Evolutionary conservation across 1,139 yeast genomes (phyloP), one percentile per base, ranked within the genome.

Genomic region (Lodderomyces beijingensis): DNA sequence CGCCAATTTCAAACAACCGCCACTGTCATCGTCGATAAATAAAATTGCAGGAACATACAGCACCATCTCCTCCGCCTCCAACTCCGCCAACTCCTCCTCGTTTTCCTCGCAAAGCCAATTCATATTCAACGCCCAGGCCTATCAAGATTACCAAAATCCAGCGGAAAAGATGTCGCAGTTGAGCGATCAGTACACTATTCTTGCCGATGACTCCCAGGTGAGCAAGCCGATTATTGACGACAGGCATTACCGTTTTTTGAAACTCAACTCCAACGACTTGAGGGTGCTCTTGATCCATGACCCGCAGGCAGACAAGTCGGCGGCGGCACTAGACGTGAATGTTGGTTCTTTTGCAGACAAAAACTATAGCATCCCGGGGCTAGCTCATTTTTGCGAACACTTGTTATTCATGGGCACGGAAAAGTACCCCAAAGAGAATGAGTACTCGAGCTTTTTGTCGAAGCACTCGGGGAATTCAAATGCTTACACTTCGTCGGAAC

Each of bases 301-400:
- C 49, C 77, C 88, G 0, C 67, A 76, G n/a, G 73, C 96, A 10
- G 97, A 89, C 53, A 84, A 85, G 57, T 75, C 96, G 0, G 94
- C 96, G 0, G 97, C 97, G 1, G 83, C 97, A 0, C 61, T 91
- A 38, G 96, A 87, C 51, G 97, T 91, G 21, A 78, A 85, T 47
- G 91, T 88, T 16, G 98, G 98, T 13, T 74, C 96, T 3, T 85
- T 82, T 53, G 75, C 84, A 32, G 97, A 91, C 51, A 86, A 85
- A 12, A 67, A 71, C 32, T 68, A 58, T 41, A 65, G 70, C 18
- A 57, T 87, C 19, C 82, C 89, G 2, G 98, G 98, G 1, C 65
- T 91, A 41, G 98, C 98, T 3, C 98, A 91, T 59, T 91, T 91
- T 57, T 88, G 96, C 59, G 98, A 91, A 61, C 98, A 91, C 59